Evolutionary conservation across 306 rosid species (phyloP).

Genomic region (Crataegus laevigata): DNA sequence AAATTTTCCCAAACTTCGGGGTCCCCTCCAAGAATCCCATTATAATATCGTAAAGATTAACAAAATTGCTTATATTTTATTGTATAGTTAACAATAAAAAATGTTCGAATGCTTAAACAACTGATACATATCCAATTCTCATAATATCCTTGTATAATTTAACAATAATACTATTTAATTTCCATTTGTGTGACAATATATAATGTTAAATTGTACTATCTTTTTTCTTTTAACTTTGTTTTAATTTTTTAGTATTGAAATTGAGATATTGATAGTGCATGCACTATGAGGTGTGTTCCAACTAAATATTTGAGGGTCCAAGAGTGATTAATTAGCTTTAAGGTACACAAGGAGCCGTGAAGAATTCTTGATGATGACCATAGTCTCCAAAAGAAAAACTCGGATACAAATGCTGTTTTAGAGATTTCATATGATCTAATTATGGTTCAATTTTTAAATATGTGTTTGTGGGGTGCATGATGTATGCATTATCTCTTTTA

Average conservation of each 20-base stretch:
- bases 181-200: not conserved
- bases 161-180: no score
- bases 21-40: not conserved
- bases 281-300: constrained; percentile 7
- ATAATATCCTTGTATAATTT: not conserved
- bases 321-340: not conserved
- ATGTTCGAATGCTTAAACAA: not conserved
- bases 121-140: not conserved
- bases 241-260: not conserved
- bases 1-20: not conserved
- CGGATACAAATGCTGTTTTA: not conserved
- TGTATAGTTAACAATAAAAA: not conserved
- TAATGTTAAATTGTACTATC: not conserved
- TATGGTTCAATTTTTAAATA: not conserved
- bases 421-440: not conserved
- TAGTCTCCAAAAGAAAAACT: not conserved
- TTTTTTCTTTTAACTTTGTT: not conserved
- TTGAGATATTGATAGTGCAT: not conserved
- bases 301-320: not conserved
- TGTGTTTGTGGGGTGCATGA: not conserved
- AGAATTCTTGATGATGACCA: not conserved
- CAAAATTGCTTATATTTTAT: not conserved
- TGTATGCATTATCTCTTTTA: not conserved
- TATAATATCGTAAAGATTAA: not conserved
- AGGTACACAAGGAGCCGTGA: not conserved